Evolutionary conservation across 805 yeast genomes (phyloP).

Genomic region (Kazachstania psychrophila): DNA sequence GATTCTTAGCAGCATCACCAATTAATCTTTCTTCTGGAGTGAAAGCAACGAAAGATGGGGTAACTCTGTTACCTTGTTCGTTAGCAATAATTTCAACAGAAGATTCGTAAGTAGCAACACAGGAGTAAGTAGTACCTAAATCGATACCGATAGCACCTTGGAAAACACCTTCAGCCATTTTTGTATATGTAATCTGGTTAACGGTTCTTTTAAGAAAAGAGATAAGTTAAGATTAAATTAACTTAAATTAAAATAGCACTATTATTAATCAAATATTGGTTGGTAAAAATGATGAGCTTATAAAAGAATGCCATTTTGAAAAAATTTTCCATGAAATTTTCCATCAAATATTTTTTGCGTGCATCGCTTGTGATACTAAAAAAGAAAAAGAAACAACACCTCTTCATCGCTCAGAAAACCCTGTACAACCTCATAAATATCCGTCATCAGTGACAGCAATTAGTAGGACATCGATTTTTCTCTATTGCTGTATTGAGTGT

Average conservation of each 20-base stretch:
- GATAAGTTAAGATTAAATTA: neutral
- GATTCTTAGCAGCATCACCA: slow-evolving; percentile 79
- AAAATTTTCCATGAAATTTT: slow-evolving; percentile 2
- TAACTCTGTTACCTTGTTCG: slow-evolving; percentile 81
- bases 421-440: neutral
- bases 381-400: neutral
- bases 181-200: slow-evolving; percentile 10
- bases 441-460: no score
- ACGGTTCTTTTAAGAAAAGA: neutral
- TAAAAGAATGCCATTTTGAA: slow-evolving; percentile 2
- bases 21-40: slow-evolving; percentile 69
- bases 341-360: slow-evolving; percentile 1
- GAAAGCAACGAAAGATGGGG: slow-evolving; percentile 76
- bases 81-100: slow-evolving; percentile 73
- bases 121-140: slow-evolving; percentile 77
- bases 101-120: slow-evolving; percentile 71
- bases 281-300: slow-evolving; percentile 4
- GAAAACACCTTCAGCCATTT: slow-evolving; percentile 96
- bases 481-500: no score
- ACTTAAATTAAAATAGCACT: neutral
- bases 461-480: no score
- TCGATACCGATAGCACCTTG: slow-evolving; percentile 99
- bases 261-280: neutral
- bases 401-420: neutral
- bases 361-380: neutral